Percentiles rank a stretch among this genome's conserved stretches.
Conservation (phyloP, 352 stramenopile genomes). For the Phytophthora vignae region DNA sequence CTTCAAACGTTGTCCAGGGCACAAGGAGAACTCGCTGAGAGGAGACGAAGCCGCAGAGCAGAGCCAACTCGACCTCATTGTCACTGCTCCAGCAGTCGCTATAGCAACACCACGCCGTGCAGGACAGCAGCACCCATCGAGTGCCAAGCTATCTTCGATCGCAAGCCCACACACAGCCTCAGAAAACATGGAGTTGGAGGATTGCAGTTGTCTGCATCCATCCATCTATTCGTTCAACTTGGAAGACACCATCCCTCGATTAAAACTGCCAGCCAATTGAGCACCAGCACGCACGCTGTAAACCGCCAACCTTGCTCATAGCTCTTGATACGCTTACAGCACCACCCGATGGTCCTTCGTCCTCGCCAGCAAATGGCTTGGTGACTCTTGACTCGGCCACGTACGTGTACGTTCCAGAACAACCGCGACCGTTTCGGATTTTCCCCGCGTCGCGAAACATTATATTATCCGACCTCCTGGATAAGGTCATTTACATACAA, state of each 20-base stretch:
- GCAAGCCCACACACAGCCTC: no score
- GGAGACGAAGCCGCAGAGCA: no score
- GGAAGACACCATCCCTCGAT: background rate
- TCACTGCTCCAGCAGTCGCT: no score
- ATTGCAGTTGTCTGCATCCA: background rate
- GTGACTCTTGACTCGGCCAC: background rate
- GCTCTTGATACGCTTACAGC: background rate
- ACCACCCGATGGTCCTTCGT: background rate
- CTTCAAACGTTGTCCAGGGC: no score
- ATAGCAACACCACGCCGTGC: no score
- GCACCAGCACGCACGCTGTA: background rate
- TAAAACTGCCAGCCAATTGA: background rate
- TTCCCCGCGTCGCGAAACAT: conserved; percentile 1
- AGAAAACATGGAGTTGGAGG: no score
- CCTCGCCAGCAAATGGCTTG: background rate
- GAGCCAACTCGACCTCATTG: no score
- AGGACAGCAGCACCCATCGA: no score
- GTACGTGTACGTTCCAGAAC: conserved; percentile 29
- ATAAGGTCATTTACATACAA: conserved; percentile 1
- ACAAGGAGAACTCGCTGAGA: no score
- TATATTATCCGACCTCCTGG: conserved; percentile 25
- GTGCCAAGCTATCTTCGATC: no score
- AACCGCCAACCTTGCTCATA: background rate
- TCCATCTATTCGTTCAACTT: background rate
- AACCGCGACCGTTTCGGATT: background rate